Conservation (phyloP, 2,329 filamentous ascomycete species). For the Teratosphaeria epicoccoides region DNA sequence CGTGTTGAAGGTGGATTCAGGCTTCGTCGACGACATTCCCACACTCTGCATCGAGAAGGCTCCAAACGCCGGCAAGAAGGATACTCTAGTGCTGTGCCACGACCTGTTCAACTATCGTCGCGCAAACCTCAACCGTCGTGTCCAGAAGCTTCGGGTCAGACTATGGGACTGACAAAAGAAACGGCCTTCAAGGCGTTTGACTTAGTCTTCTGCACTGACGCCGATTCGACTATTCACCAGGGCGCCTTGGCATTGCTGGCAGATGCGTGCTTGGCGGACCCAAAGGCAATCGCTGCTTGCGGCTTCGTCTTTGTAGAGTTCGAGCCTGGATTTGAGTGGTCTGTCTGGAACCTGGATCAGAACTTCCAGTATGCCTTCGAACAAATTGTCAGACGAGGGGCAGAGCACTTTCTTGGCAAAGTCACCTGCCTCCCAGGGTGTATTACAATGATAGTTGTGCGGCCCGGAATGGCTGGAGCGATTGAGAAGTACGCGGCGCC, state of each 20-base stretch:
- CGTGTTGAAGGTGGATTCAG: neutral
- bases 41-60: neutral
- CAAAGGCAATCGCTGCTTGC: neutral
- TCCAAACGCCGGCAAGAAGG: neutral
- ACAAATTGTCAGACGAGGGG: neutral
- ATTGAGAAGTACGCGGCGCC: neutral
- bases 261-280: neutral
- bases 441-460: neutral
- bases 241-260: neutral
- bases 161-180: neutral
- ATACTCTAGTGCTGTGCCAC: neutral
- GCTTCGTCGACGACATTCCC: neutral
- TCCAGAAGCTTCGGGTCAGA: neutral
- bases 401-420: neutral
- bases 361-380: neutral
- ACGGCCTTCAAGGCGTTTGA: neutral
- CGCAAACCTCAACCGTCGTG: neutral
- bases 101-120: neutral
- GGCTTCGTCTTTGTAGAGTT: neutral
- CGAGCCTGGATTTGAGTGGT: neutral
- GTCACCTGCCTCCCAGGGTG: neutral
- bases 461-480: neutral
- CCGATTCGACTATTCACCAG: neutral
- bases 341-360: neutral
- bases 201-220: neutral